Evolutionary conservation across 306 rosid species (phyloP).

Genomic region (Begonia peltatifolia): DNA sequence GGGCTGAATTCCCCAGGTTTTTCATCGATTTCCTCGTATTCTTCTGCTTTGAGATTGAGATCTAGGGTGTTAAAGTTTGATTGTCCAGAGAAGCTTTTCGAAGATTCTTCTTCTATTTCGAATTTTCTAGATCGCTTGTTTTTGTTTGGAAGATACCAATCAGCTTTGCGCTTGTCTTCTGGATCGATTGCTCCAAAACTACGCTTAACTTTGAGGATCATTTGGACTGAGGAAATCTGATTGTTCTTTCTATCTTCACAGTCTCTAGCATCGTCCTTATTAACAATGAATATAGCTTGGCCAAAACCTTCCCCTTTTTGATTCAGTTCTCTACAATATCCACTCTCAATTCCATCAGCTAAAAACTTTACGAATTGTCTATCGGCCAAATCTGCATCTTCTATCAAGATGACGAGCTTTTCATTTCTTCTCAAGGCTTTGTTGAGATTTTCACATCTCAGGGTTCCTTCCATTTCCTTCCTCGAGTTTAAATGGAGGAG

Average conservation of each 20-base stretch:
- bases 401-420: slow-evolving; percentile 53
- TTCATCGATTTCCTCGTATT: slow-evolving; percentile 19
- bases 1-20: slow-evolving; percentile 34
- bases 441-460: slow-evolving; percentile 20
- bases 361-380: slow-evolving; percentile 45
- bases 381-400: slow-evolving; percentile 57
- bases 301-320: slow-evolving; percentile 15
- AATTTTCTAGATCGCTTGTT: slow-evolving; percentile 35
- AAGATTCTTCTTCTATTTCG: slow-evolving; percentile 24
- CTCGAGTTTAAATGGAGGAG: slow-evolving; percentile 38
- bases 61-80: slow-evolving; percentile 70
- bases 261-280: slow-evolving; percentile 25
- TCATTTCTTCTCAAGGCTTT: slow-evolving; percentile 39
- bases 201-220: slow-evolving; percentile 37
- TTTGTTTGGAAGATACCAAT: slow-evolving; percentile 42
- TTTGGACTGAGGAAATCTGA: slow-evolving; percentile 30
- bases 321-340: slow-evolving; percentile 34
- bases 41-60: slow-evolving; percentile 58
- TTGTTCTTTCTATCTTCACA: slow-evolving; percentile 15
- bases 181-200: slow-evolving; percentile 24
- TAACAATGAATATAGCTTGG: slow-evolving; percentile 42
- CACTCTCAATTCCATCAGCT: slow-evolving; percentile 36
- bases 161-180: slow-evolving; percentile 52
- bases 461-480: slow-evolving; percentile 15
- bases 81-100: slow-evolving; percentile 38